Base-by-base conservation (phyloP, 2,329 filamentous ascomycete genomes). In the Polychaeton citri region DNA sequence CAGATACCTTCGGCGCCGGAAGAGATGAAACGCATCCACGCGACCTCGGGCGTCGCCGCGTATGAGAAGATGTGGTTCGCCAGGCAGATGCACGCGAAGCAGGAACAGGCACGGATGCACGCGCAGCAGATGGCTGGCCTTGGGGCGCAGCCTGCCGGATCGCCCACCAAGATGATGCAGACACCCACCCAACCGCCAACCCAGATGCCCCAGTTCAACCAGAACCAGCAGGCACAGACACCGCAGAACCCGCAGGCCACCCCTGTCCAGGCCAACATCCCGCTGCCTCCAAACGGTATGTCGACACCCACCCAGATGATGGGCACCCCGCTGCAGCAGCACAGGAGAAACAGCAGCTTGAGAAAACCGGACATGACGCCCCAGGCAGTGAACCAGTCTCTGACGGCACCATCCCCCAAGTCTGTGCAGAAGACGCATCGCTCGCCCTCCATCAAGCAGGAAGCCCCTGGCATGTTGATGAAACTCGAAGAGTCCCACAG, bases 21-120 rank as follows among this genome's bases (percentile, higher is more conserved):
- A 39, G 77, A 90, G 46, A 57, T 95, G 40, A 65, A 77, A 47
- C 68, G 71, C 19, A 69, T 83, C 5, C 93, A 90, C 57, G 79
- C 86, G 48, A 69, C 73, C 21, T 32, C 30, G 4, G 86, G 87
- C 45, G 62, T 95, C 5, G 62, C 72, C 18, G 72, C 77, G 20
- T 95, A 93, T 44, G 87, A 95, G 54, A 73, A 78, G 40, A 72
- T 71, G 2, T 81, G 72, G 64, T 52, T 70, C 21, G 18, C 13
- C 12, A 32, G 13, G 30, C 63, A 67, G 21, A 71, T 72, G 46
- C 48, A 58, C 36, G 58, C 58, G 47, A 46, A 53, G 28, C 48
- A 56, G 35, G 48, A 50, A 31, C 46, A 52, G 32, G 55, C 54
- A 15, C 45, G 55, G 26, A 40, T 48, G 36, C 51, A 59, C 38